phyloP scores from a whole-genome alignment of 495 filamentous ascomycete genomes.

The Aspergillus conjunctus region DNA sequence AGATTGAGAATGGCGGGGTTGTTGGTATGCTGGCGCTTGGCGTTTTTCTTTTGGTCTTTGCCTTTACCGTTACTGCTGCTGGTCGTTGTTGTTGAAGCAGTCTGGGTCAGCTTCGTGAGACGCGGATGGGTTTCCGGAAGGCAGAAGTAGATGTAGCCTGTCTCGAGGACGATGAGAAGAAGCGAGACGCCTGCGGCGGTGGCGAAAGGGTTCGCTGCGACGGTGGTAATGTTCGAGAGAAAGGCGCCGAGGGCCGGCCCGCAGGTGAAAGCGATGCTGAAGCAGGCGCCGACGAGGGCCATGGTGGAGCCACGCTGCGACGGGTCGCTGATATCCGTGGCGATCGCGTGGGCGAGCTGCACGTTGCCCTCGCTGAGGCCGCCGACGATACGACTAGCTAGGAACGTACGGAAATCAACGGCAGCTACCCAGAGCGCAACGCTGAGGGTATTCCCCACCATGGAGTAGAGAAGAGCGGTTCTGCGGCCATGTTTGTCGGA shows the following conservation, averaged over 20 bases:
- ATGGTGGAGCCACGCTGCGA: slow-evolving; percentile 83
- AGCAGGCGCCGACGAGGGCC: slow-evolving; percentile 94
- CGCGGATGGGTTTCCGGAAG: slow-evolving; percentile 86
- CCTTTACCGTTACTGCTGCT: not conserved
- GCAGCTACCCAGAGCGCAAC: slow-evolving; percentile 94
- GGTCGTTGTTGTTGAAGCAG: slow-evolving; percentile 16
- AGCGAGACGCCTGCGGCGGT: slow-evolving; percentile 85
- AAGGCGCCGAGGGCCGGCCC: slow-evolving; percentile 89
- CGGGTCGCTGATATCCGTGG: slow-evolving; percentile 90
- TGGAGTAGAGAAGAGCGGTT: slow-evolving; percentile 84
- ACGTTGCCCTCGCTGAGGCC: slow-evolving; percentile 97
- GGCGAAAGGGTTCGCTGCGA: slow-evolving; percentile 89
- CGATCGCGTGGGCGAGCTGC: slow-evolving; percentile 94
- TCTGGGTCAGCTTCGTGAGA: slow-evolving; percentile 37
- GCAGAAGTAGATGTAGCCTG: slow-evolving; percentile 79
- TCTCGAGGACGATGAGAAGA: slow-evolving; percentile 80
- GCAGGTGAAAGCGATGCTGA: slow-evolving; percentile 96
- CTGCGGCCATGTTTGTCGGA: slow-evolving; percentile 89
- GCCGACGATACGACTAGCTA: slow-evolving; percentile 87
- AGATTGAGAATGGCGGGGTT: slow-evolving; percentile 80
- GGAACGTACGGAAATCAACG: slow-evolving; percentile 91
- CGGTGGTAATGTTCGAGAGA: slow-evolving; percentile 69
- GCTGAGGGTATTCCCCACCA: slow-evolving; percentile 91
- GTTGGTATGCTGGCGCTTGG: slow-evolving; percentile 62
- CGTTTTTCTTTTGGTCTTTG: slow-evolving; percentile 8